phyloP scores from a whole-genome alignment of 2,329 filamentous ascomycete genomes.

The Teratosphaeriaceae sp. region DNA sequence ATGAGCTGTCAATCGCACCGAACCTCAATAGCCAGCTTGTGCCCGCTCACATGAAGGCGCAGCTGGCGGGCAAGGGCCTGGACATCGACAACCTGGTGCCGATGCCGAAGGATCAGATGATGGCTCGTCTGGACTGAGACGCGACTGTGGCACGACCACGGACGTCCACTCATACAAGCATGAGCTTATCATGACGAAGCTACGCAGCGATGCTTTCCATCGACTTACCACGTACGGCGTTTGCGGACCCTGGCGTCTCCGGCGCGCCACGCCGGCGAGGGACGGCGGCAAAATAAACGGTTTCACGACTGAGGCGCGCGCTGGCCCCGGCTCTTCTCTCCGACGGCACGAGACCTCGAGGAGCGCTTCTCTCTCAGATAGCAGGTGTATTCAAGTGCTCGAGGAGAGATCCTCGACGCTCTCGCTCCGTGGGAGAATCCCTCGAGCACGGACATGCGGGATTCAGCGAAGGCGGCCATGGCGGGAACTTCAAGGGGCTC shows the following conservation, averaged over 20 bases:
- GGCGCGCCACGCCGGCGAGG: not conserved
- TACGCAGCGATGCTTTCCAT: not conserved
- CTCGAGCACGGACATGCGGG: too few species aligned
- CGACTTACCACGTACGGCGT: not conserved
- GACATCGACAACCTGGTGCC: slow-evolving; percentile 93
- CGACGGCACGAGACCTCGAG: too few species aligned
- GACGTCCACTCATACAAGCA: not conserved
- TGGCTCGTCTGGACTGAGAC: slow-evolving; percentile 82
- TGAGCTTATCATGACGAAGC: not conserved
- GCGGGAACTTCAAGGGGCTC: too few species aligned
- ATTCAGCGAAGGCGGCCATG: too few species aligned
- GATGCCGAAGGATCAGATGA: slow-evolving; percentile 91
- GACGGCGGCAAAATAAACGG: not conserved
- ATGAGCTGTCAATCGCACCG: slow-evolving; percentile 95
- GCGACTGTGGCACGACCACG: not conserved
- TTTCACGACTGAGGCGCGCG: not conserved
- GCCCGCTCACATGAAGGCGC: slow-evolving; percentile 69
- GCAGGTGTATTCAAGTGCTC: too few species aligned
- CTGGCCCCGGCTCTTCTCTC: not conserved
- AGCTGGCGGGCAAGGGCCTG: slow-evolving; percentile 66
- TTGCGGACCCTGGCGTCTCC: not conserved
- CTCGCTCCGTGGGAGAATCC: too few species aligned
- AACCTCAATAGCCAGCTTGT: slow-evolving; percentile 83
- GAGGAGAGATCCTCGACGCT: too few species aligned
- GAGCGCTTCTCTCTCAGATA: too few species aligned